phyloP scores from a whole-genome alignment of 139 green algal genomes.

The Picochlorum sp. region DNA sequence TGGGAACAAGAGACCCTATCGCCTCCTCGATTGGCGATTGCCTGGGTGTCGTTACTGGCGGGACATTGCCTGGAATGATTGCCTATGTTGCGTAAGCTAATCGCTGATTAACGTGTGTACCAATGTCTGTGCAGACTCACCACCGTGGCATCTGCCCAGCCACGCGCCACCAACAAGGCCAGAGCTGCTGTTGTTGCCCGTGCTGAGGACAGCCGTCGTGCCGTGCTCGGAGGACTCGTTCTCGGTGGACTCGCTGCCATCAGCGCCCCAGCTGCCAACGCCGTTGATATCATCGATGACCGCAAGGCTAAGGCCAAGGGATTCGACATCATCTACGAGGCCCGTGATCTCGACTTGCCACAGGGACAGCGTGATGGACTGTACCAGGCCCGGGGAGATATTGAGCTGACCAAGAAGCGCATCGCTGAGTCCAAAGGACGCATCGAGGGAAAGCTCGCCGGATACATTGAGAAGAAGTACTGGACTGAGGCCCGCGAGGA shows the following conservation, averaged over 20 bases:
- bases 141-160: constrained; percentile 2
- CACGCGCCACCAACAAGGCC: constrained; percentile 2
- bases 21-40: too few relatives aligned
- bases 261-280: constrained; percentile 29
- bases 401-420: constrained; percentile 60
- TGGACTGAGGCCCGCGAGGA: constrained; percentile 78
- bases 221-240: constrained; percentile 59
- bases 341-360: constrained; percentile 73
- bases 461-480: constrained; percentile 77
- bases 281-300: constrained; percentile 77
- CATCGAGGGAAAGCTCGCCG: constrained; percentile 63
- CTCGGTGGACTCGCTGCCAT: constrained; percentile 54
- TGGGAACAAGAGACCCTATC: too few relatives aligned
- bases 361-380: constrained; percentile 67
- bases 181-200: constrained; percentile 12
- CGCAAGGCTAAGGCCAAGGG: constrained; percentile 44
- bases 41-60: too few relatives aligned
- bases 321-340: constrained; percentile 92
- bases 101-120: not conserved
- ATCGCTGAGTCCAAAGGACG: constrained; percentile 60
- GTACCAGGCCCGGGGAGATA: constrained; percentile 35
- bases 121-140: constrained; percentile 7
- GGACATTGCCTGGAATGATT: too few relatives aligned
- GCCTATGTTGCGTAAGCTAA: too few relatives aligned
- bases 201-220: constrained; percentile 42